Conservation (phyloP, 768 basidiomycete species). For the Dacryopinax primogenitus region DNA sequence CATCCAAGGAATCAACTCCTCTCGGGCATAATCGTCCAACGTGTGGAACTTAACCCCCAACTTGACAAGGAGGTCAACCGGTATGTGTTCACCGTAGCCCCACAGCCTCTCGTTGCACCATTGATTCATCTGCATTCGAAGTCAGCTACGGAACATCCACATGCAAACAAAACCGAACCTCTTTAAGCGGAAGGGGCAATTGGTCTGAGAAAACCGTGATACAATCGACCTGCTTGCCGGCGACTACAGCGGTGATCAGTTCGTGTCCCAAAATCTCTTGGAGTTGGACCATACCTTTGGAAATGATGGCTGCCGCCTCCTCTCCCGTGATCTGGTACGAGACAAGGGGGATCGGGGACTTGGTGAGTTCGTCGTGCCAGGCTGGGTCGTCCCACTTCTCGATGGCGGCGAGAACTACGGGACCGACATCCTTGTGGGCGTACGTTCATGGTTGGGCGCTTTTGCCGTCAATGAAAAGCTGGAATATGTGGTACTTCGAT, state of each 20-base stretch:
- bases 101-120: constrained; percentile 2
- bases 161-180: not conserved
- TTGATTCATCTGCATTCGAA: not conserved
- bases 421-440: not conserved
- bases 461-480: not conserved
- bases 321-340: not conserved
- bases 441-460: not conserved
- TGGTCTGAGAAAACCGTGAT: not conserved
- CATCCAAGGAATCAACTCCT: not conserved
- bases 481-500: not conserved
- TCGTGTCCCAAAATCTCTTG: not conserved
- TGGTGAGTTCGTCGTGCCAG: not conserved
- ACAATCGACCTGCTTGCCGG: not conserved
- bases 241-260: not conserved
- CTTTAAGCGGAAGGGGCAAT: not conserved
- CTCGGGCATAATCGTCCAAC: not conserved
- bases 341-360: not conserved
- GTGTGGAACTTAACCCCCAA: constrained; percentile 5
- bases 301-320: not conserved
- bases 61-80: not conserved
- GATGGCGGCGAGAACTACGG: not conserved
- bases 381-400: constrained; percentile 1
- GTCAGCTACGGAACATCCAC: not conserved
- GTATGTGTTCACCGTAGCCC: constrained; percentile 7
- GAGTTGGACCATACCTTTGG: not conserved